Evolutionary conservation across 768 basidiomycete genomes (phyloP).

Genomic region (Tubosaeta sp.): DNA sequence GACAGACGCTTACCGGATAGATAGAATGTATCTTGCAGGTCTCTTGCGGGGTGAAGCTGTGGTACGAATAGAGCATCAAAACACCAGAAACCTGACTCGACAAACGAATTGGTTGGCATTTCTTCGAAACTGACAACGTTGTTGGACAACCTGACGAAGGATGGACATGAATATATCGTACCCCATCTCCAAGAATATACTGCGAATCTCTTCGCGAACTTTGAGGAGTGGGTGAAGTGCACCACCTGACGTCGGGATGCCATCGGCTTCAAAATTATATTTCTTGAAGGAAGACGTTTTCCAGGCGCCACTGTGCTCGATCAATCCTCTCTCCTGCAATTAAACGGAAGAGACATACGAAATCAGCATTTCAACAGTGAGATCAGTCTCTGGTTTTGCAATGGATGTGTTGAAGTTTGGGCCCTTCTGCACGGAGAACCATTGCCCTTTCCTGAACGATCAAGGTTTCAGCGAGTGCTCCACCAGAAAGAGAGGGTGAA

Average conservation of each 20-base stretch:
- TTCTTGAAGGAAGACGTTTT: conserved; percentile 92
- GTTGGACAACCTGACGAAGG: not conserved
- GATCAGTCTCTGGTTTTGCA: conserved; percentile 91
- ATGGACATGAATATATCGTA: conserved; percentile 33
- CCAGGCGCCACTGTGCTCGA: conserved; percentile 75
- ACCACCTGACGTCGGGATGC: conserved; percentile 83
- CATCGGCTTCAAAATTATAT: conserved; percentile 98
- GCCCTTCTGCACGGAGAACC: conserved; percentile 89
- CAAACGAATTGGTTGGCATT: conserved; percentile 95
- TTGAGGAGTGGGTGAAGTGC: conserved; percentile 95
- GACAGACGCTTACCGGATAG: conserved; percentile 63
- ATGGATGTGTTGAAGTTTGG: conserved; percentile 83
- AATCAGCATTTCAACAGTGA: conserved; percentile 91
- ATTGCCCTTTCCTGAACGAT: conserved; percentile 78
- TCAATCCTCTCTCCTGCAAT: not conserved
- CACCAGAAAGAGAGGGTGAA: not conserved
- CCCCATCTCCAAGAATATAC: conserved; percentile 99
- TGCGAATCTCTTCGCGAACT: conserved; percentile 95
- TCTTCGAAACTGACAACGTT: conserved; percentile 75
- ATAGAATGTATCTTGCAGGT: conserved; percentile 98
- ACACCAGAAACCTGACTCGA: conserved; percentile 99
- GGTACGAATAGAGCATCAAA: conserved; percentile 98
- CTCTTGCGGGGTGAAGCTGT: conserved; percentile 97
- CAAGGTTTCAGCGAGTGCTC: conserved; percentile 1
- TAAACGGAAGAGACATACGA: conserved; percentile 51